A percentile compares a stretch with the other conserved stretches of the same genome.
phyloP scores from a whole-genome alignment of 257 asterid genomes.

The Plantago major region DNA sequence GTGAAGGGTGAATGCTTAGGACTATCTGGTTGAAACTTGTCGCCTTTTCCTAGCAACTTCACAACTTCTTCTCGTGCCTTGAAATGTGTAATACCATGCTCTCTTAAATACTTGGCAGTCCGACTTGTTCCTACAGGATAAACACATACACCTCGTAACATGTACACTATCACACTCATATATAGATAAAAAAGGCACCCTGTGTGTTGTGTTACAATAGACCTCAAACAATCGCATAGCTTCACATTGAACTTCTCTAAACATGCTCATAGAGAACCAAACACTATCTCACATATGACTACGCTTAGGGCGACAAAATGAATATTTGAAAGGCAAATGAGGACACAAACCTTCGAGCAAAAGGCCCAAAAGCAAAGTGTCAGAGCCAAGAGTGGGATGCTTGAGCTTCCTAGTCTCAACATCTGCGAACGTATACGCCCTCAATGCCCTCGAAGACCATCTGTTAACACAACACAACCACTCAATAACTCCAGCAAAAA shows the following conservation, averaged over 20 bases:
- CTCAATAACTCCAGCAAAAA: neutral
- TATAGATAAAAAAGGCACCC: neutral
- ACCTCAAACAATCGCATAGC: neutral
- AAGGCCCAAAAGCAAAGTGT: conserved; percentile 85
- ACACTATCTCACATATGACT: neutral
- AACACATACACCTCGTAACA: conserved; percentile 1
- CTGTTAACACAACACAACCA: conserved; percentile 32
- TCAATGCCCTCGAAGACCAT: conserved; percentile 88
- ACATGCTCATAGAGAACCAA: neutral
- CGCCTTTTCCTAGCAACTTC: conserved; percentile 68
- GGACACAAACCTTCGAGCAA: conserved; percentile 67
- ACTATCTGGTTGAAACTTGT: conserved; percentile 47
- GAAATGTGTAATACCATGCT: conserved; percentile 56
- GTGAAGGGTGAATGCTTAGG: conserved; percentile 89
- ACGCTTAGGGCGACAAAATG: no score
- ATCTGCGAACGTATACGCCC: conserved; percentile 74
- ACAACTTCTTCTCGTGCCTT: conserved; percentile 72
- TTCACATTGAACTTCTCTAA: neutral
- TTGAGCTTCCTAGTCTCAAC: conserved; percentile 87
- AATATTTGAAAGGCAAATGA: no score
- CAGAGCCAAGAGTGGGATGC: conserved; percentile 80
- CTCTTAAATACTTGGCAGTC: conserved; percentile 77
- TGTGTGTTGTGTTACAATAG: neutral
- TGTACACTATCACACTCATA: neutral
- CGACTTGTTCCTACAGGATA: conserved; percentile 71